Percentiles rank a stretch among this genome's conserved stretches.
Evolutionary conservation across 2,329 filamentous ascomycete genomes (phyloP).

Genomic region (Microdochium trichocladiopsis): DNA sequence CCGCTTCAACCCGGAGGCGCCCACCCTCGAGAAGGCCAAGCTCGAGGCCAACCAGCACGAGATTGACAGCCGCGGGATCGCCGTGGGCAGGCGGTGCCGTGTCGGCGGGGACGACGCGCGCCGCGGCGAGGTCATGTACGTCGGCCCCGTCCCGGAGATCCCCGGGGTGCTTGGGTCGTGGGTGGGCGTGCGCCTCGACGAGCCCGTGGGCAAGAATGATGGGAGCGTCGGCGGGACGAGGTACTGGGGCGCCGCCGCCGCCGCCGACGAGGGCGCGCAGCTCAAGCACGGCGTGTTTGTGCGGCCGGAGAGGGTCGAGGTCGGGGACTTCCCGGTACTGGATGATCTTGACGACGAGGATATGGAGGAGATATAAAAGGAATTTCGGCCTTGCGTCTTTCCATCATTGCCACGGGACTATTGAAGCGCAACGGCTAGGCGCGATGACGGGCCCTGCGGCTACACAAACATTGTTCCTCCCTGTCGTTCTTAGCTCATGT

Average conservation of each 20-base stretch:
- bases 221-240: constrained; percentile 60
- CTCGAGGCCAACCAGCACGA: constrained; percentile 62
- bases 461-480: background rate
- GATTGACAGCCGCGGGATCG: constrained; percentile 61
- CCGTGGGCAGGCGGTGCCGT: constrained; percentile 54
- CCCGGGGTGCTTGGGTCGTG: constrained; percentile 57
- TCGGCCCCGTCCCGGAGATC: constrained; percentile 70
- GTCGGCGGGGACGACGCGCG: constrained; percentile 61
- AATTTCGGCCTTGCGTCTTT: constrained; percentile 3
- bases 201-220: constrained; percentile 78
- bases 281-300: constrained; percentile 74
- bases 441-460: too few relatives aligned
- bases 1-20: constrained; percentile 83
- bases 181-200: constrained; percentile 70
- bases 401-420: too few relatives aligned
- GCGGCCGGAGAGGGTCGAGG: constrained; percentile 68
- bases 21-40: constrained; percentile 66
- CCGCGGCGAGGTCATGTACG: constrained; percentile 63
- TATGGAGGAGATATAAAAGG: constrained; percentile 61
- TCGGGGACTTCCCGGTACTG: constrained; percentile 64
- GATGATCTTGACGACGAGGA: constrained; percentile 73
- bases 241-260: constrained; percentile 75
- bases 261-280: constrained; percentile 41
- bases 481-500: too few relatives aligned
- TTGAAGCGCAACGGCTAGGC: too few relatives aligned